Evolutionary conservation across 306 rosid species (phyloP).

Genomic region (Pueraria montana): DNA sequence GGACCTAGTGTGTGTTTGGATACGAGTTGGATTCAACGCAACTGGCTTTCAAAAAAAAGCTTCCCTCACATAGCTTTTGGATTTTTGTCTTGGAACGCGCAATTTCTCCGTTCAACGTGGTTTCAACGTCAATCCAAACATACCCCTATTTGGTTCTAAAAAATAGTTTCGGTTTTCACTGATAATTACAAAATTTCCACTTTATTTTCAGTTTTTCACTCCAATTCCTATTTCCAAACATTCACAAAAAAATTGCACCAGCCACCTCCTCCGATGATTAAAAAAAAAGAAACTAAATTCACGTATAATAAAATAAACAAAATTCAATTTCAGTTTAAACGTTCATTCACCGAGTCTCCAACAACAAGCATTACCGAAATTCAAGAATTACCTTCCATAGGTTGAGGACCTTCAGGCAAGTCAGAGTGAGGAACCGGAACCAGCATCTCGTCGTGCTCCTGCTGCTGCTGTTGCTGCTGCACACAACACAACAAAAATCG

Average conservation of each 20-base stretch:
- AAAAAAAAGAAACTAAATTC: not conserved
- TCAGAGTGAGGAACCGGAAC: slow-evolving; percentile 66
- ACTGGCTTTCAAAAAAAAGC: no score
- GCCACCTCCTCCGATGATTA: not conserved
- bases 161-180: not conserved
- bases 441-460: slow-evolving; percentile 59
- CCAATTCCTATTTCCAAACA: not conserved
- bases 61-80: no score
- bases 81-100: no score
- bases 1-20: no score
- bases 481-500: slow-evolving; percentile 8
- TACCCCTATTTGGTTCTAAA: not conserved
- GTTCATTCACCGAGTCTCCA: not conserved
- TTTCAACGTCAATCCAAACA: no score
- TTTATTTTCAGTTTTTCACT: not conserved
- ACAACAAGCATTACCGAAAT: slow-evolving; percentile 22
- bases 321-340: not conserved
- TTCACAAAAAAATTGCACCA: not conserved
- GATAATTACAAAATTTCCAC: not conserved
- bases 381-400: slow-evolving; percentile 63
- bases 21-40: no score
- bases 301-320: not conserved
- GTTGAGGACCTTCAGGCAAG: slow-evolving; percentile 63
- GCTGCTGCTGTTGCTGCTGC: slow-evolving; percentile 34
- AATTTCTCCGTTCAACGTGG: no score